Evolutionary conservation across 768 basidiomycete genomes (phyloP).

Genomic region (Inosperma sp.): DNA sequence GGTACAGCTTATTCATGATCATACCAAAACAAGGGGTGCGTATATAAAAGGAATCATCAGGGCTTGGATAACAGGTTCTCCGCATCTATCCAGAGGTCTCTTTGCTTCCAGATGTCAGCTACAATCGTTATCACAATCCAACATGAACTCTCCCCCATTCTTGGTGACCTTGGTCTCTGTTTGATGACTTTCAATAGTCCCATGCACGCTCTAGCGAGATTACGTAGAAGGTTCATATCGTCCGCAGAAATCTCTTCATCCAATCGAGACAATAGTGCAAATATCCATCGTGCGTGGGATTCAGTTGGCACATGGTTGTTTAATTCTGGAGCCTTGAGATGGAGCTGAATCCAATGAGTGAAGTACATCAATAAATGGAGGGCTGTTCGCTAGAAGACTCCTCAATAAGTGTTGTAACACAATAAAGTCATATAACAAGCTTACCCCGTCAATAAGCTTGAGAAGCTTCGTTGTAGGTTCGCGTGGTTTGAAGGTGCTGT

Average conservation of each 20-base stretch:
- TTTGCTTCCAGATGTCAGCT: constrained; percentile 72
- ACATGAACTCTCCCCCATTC: constrained; percentile 47
- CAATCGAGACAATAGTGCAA: constrained; percentile 63
- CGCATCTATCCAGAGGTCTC: constrained; percentile 77
- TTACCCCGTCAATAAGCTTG: constrained; percentile 62
- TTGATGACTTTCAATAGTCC: constrained; percentile 41
- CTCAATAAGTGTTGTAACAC: constrained; percentile 11
- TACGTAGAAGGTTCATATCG: constrained; percentile 72
- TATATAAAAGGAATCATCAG: background rate
- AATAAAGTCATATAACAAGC: constrained; percentile 16
- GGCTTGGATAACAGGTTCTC: constrained; percentile 27
- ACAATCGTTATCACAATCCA: constrained; percentile 72
- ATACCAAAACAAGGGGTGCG: background rate
- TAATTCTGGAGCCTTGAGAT: constrained; percentile 44
- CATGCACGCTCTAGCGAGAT: constrained; percentile 67
- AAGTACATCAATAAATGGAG: constrained; percentile 82
- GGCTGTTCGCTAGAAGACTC: constrained; percentile 51
- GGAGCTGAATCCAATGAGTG: constrained; percentile 69
- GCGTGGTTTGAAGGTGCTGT: constrained; percentile 38
- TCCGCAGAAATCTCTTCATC: constrained; percentile 69
- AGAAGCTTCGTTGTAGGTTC: constrained; percentile 59
- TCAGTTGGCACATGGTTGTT: constrained; percentile 41
- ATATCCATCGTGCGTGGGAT: constrained; percentile 73
- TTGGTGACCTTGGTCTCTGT: constrained; percentile 14
- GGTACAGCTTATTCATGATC: too few species aligned